Evolutionary conservation across 2,329 filamentous ascomycete genomes (phyloP), one percentile per base, ranked within the genome.

Genomic region (Fusarium xylarioides): DNA sequence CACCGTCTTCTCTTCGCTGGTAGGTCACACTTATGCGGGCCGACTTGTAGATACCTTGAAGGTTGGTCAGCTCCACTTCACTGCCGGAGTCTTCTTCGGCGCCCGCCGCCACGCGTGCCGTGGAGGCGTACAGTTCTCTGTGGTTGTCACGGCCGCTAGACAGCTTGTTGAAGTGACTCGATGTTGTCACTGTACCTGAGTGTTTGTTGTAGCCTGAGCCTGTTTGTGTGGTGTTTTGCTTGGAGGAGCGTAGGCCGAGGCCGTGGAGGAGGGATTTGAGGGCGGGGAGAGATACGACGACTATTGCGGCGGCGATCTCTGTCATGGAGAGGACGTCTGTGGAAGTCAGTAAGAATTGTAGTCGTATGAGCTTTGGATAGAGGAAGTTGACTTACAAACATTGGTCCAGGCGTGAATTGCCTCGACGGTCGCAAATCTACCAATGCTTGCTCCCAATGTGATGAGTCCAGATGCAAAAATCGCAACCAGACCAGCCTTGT

Each of bases 381-480:
- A n/a, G n/a, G n/a, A n/a, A n/a, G n/a, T n/a, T n/a, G n/a, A n/a
- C n/a, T n/a, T n/a, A 76, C 73, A 76, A 42, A 76, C 74, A 30
- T 76, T 76, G n/a, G 74, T 76, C 74, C 74, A 76, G 10, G 74
- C 73, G 5, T 74, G 73, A 3, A 76, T 76, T 16, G 63, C 61
- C n/a, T 76, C 68, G 10, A 76, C 46, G 2, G 74, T 76, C 6
- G 74, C 59, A 46, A 74, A 76, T 42, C 74, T 37, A 3, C 63
- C 68, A 6, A 76, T 56, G 11, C 71, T 76, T 40, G 74, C 71
- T 38, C 58, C 68, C 0, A 76, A n/a, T 3, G 74, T 76, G 16
- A 76, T 76, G 3, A 76, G 23, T 1, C 74, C 74, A 10, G 69
- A 73, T 9, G 68, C 66, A 38, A 76, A 76, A 10, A 66, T 76